These are phyloP conservation scores for Spirogloea muscicola DNA, from an alignment of 139 green algal species.

Conservation along the genomic window DNA sequence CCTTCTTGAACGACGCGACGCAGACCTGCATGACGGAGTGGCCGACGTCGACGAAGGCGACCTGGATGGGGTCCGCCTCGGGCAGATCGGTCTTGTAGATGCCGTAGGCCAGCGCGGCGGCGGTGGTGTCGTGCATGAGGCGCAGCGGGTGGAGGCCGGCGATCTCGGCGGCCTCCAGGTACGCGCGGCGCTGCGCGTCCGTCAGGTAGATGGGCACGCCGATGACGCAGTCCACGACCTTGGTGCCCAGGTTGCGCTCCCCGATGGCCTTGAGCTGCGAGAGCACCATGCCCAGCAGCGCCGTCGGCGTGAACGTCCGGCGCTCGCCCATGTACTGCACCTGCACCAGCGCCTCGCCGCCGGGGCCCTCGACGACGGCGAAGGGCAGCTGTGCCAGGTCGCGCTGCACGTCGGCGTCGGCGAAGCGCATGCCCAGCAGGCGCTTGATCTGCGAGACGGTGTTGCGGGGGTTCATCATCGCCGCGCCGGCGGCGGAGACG, in stretches of 20 bases:
- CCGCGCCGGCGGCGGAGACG: conserved; percentile 66
- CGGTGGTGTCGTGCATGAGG: conserved; percentile 93
- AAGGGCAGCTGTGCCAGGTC: conserved; percentile 74
- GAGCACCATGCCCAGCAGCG: conserved; percentile 87
- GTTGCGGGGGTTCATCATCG: conserved; percentile 88
- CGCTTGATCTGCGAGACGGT: conserved; percentile 89
- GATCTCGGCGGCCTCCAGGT: conserved; percentile 60
- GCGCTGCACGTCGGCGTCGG: conserved; percentile 72
- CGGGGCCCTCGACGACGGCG: conserved; percentile 63
- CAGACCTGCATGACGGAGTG: conserved; percentile 82
- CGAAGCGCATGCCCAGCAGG: conserved; percentile 85
- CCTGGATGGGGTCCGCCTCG: conserved; percentile 76
- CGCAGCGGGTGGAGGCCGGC: conserved; percentile 85
- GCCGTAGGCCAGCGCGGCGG: conserved; percentile 91
- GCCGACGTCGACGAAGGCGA: conserved; percentile 94
- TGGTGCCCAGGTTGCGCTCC: conserved; percentile 71
- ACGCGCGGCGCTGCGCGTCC: conserved; percentile 51
- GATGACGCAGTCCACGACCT: conserved; percentile 88
- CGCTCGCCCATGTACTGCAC: conserved; percentile 72
- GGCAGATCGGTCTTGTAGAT: conserved; percentile 99
- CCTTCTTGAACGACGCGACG: conserved; percentile 86
- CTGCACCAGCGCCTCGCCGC: conserved; percentile 71
- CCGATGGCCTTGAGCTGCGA: conserved; percentile 85
- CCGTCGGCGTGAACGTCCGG: conserved; percentile 57
- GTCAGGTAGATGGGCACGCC: conserved; percentile 84